Percentiles rank a stretch among this genome's conserved stretches.
Conservation (phyloP, 192 early-diverging fungal species). For the Umbelopsis ramanniana region DNA sequence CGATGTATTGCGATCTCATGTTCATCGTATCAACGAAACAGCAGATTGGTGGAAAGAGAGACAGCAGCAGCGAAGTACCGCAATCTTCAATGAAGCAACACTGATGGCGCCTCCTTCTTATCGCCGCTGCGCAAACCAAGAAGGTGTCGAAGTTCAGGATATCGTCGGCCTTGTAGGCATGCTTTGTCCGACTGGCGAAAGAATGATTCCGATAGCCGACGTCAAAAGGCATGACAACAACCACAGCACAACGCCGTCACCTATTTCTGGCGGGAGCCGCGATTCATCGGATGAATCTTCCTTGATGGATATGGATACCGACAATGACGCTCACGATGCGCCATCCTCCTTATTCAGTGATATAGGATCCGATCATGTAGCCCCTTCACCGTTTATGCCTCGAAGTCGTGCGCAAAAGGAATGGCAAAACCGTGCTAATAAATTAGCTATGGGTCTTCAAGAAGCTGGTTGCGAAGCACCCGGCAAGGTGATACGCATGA, state of each 20-base stretch:
- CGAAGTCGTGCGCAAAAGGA: slow-evolving; percentile 5
- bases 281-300: slow-evolving; percentile 12
- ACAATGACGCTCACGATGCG: not conserved
- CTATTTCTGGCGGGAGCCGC: not conserved
- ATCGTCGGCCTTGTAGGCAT: slow-evolving; percentile 5
- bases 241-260: not conserved
- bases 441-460: slow-evolving; percentile 8
- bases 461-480: not conserved
- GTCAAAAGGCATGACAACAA: not conserved
- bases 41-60: slow-evolving; percentile 12
- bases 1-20: not conserved
- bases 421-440: slow-evolving; percentile 7
- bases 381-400: slow-evolving; percentile 3
- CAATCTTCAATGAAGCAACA: slow-evolving; percentile 7
- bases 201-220: slow-evolving; percentile 15
- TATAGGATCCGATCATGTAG: not conserved
- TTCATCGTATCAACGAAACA: slow-evolving; percentile 9
- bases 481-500: slow-evolving; percentile 17
- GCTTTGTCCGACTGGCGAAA: slow-evolving; percentile 7
- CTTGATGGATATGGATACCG: not conserved
- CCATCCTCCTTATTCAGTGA: too few species aligned
- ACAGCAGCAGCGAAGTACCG: not conserved
- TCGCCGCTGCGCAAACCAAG: not conserved
- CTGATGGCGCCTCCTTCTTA: slow-evolving; percentile 5
- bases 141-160: slow-evolving; percentile 1